Base-by-base conservation (phyloP, 2,329 filamentous ascomycete species). In the Aureobasidium mangrovei region DNA sequence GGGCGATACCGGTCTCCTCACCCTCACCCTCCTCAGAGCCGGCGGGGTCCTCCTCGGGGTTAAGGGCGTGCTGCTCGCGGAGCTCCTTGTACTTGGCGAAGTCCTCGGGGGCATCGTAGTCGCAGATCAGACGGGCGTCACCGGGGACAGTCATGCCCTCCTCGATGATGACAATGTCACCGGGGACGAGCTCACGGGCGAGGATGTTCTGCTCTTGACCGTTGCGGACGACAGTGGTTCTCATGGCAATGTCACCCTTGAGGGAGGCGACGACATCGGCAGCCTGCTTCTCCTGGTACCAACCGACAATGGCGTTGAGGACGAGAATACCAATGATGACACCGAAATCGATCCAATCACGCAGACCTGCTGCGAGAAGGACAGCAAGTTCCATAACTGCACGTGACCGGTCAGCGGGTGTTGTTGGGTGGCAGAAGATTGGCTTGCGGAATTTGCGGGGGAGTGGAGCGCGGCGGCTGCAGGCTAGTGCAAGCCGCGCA, bases 281-380 rank as follows among this genome's bases (percentile, higher is more conserved):
- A 63, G 85, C 85, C 72, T 88, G 84, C 75, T 88, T 88, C 72
- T 88, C 85, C 70, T 88, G 85, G 70, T 88, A 88, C 81, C 84
- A 88, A 75, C 85, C 85, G 69, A 88, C 85, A 60, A 83, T 73
- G 60, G 85, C 85, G 74, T 89, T 89, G 59, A 89, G 82, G 66
- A 84, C 63, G 54, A 89, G 74, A 70, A 89, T 88, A 75, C 79
- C 85, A 63, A 84, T 80, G 68, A 88, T 88, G 69, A 89, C 83
- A 78, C 84, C 84, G 62, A 88, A 79, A 74, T 89, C 85, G 60
- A 87, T 78, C 84, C 84, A 88, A 72, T 86, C 83, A 68, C 79
- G 77, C 60, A 89, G 82, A 79, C 84, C 85, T 66, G 82, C 82
- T 62, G 85, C 84, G 64, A 89, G 76, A 52, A 86, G 72, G 65